Base-by-base conservation (phyloP, 441 rosid genomes). In the Eruca vesicaria region DNA sequence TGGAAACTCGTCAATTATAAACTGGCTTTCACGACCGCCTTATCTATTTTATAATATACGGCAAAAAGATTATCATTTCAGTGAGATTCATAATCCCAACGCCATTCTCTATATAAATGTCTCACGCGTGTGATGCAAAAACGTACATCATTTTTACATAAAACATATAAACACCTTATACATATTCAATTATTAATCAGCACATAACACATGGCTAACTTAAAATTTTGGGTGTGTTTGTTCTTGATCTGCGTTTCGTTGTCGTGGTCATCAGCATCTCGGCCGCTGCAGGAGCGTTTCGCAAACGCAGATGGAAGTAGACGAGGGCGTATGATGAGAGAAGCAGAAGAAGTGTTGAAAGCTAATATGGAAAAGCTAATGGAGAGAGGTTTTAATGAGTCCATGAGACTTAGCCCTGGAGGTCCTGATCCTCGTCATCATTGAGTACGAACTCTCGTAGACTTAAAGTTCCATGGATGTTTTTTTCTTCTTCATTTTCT, bases 341-440 rank as follows among this genome's bases (percentile, higher is more conserved):
- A 68, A 41, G 86, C 84, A 15, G 78, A 72, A 63, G 55, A 80
- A 69, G 84, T 84, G 64, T 66, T 85, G 79, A 71, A 79, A 61
- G 90, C 79, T 43, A 86, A 85, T 77, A 67, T 85, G 59, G 57
- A 26, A 14, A 86, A 86, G 73, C 85, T 85, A 21, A 57, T 56
- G 20, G 89, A 85, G 6, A 79, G 20, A 56, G 82, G 82, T 61
- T 79, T 72, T 8, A 7, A 63, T 56, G 82, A 79, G 23, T 68
- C 88, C 29, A 77, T 72, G 38, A 76, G 96, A 68, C 52, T 79
- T 0, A 89, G 94, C 63, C 97, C 97, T 3, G 97, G 97, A 9
- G 94, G 96, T 43, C 96, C 93, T 15, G 93, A 90, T 78, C 92
- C 93, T 16, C 87, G 79, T 33, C 95, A 90, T 77, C 92, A 90